Percentiles rank a stretch among this genome's conserved stretches.
Conservation (phyloP, 352 stramenopile genomes). For the Phytophthora hibernalis region DNA sequence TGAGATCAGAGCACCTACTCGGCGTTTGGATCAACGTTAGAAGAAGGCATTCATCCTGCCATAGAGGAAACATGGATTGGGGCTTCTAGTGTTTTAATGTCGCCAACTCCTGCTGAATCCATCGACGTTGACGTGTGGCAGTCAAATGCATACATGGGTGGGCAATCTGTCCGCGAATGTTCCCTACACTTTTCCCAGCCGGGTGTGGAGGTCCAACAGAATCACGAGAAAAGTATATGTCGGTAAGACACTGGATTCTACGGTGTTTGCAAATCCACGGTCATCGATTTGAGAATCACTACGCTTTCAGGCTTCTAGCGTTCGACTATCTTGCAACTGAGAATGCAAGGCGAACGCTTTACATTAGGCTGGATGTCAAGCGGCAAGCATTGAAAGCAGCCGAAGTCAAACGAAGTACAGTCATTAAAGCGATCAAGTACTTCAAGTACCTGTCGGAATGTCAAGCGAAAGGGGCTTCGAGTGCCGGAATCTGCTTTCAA, state of each 20-base stretch:
- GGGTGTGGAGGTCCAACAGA: constrained; percentile 37
- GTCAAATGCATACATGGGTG: constrained; percentile 6
- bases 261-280: constrained; percentile 24
- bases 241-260: constrained; percentile 26
- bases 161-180: constrained; percentile 21
- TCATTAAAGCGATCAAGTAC: constrained; percentile 28
- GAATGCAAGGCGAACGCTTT: constrained; percentile 23
- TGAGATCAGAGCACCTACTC: constrained; percentile 8
- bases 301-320: constrained; percentile 34
- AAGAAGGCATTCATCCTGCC: not conserved
- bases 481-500: constrained; percentile 24
- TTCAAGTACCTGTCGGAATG: constrained; percentile 3
- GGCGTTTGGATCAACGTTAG: not conserved
- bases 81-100: not conserved
- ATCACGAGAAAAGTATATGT: constrained; percentile 11
- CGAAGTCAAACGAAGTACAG: not conserved
- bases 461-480: constrained; percentile 15
- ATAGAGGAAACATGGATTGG: constrained; percentile 1
- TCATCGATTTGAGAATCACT: constrained; percentile 31
- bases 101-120: not conserved
- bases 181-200: constrained; percentile 31
- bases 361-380: constrained; percentile 29
- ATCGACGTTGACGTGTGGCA: constrained; percentile 5
- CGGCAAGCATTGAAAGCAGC: constrained; percentile 14
- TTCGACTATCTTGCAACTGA: constrained; percentile 29